These are phyloP conservation scores for Pterula multifida DNA, from an alignment of 1,284 basidiomycete genomes.

Conservation along the genomic window DNA sequence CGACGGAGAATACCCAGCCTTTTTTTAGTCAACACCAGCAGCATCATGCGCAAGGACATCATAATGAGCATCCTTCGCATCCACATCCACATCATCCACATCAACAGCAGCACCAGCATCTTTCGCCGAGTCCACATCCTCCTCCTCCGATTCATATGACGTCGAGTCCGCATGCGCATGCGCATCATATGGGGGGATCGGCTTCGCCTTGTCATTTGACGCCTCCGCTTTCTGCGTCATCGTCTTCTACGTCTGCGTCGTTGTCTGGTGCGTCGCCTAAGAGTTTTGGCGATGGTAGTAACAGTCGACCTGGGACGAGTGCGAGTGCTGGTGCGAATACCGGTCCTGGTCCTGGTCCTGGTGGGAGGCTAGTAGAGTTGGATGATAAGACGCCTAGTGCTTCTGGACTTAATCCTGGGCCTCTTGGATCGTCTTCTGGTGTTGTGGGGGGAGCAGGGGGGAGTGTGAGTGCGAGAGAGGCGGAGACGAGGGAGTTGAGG, in stretches of 20 bases:
- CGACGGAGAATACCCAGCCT: conserved; percentile 40
- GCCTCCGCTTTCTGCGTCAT: neutral
- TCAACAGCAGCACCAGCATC: conserved; percentile 3
- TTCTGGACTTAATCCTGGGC: neutral
- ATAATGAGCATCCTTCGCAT: neutral
- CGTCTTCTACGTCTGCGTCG: neutral
- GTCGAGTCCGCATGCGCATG: neutral
- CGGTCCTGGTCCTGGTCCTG: neutral
- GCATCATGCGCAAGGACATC: conserved; percentile 11
- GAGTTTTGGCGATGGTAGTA: neutral
- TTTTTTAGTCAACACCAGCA: conserved; percentile 40
- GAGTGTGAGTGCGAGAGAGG: conserved; percentile 17
- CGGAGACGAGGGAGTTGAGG: conserved; percentile 43
- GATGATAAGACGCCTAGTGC: neutral
- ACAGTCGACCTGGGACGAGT: neutral
- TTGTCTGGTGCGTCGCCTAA: neutral
- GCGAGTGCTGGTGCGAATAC: neutral
- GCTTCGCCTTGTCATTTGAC: neutral
- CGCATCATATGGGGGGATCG: neutral
- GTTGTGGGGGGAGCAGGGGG: no score
- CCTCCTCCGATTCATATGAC: neutral
- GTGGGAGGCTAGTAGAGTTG: neutral
- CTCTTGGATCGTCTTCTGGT: no score
- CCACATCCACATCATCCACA: conserved; percentile 7
- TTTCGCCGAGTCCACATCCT: neutral